Conservation (phyloP, 768 basidiomycete species). For the Boletus rubropictus region DNA sequence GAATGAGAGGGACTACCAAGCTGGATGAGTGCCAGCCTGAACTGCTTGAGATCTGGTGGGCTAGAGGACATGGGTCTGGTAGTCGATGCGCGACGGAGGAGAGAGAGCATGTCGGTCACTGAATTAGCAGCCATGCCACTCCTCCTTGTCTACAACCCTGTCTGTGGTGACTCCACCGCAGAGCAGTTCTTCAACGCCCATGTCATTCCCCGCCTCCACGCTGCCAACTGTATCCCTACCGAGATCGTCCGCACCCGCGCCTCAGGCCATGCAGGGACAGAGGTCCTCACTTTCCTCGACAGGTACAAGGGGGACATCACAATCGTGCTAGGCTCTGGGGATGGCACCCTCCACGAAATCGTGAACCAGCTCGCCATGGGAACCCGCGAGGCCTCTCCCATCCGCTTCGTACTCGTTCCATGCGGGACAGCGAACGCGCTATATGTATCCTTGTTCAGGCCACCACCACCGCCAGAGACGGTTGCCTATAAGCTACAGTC, state of each 20-base stretch:
- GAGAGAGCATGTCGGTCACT: conserved; percentile 8
- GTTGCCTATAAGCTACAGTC: conserved; percentile 49
- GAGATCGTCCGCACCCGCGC: conserved; percentile 46
- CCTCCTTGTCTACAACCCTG: conserved; percentile 72
- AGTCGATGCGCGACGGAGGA: conserved; percentile 10
- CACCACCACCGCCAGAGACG: conserved; percentile 25
- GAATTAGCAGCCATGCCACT: conserved; percentile 36
- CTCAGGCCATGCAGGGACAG: conserved; percentile 49
- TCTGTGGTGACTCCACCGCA: conserved; percentile 56
- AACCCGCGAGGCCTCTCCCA: conserved; percentile 14
- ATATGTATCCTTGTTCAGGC: conserved; percentile 71
- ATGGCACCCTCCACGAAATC: conserved; percentile 90
- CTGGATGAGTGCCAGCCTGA: conserved; percentile 86
- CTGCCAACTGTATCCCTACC: conserved; percentile 29
- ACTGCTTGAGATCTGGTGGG: conserved; percentile 53
- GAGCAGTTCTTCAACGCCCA: conserved; percentile 49
- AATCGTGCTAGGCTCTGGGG: conserved; percentile 72
- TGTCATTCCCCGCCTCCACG: conserved; percentile 57
- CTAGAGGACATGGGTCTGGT: conserved; percentile 22
- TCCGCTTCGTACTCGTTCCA: conserved; percentile 56
- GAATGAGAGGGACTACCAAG: conserved; percentile 63
- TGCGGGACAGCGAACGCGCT: conserved; percentile 93
- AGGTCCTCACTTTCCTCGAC: conserved; percentile 39
- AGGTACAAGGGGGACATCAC: conserved; percentile 32
- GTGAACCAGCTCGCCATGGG: conserved; percentile 49